These are phyloP conservation scores for Hypoxylon lienhwacheense DNA, from an alignment of 495 filamentous ascomycete genomes.

Conservation along the genomic window DNA sequence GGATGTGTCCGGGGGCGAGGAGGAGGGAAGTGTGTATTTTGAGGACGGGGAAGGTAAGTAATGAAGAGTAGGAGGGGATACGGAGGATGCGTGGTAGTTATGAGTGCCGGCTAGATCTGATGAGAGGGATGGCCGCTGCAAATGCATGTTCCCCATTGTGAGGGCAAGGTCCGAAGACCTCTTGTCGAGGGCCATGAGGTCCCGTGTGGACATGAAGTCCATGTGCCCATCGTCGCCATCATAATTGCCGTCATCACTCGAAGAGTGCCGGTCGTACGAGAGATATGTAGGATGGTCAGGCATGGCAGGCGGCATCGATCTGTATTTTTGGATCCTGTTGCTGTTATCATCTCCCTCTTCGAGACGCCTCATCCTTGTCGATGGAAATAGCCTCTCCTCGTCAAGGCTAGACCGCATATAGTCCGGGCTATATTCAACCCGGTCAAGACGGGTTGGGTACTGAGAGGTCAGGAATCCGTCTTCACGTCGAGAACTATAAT, in stretches of 20 bases:
- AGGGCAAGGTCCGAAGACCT: constrained; percentile 35
- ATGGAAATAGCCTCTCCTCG: constrained; percentile 47
- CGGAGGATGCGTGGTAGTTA: constrained; percentile 31
- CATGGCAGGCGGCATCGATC: constrained; percentile 20
- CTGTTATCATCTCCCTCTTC: constrained; percentile 33
- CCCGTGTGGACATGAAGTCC: constrained; percentile 50
- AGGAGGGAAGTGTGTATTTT: constrained; percentile 27
- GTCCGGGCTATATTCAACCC: constrained; percentile 28
- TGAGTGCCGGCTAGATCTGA: constrained; percentile 20
- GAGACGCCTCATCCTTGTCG: constrained; percentile 42
- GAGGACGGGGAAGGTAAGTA: constrained; percentile 37
- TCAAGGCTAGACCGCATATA: constrained; percentile 37
- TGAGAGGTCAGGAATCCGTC: constrained; percentile 19
- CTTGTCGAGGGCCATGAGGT: constrained; percentile 48
- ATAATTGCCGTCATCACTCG: constrained; percentile 40
- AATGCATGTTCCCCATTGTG: constrained; percentile 38
- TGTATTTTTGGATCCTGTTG: constrained; percentile 5
- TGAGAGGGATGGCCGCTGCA: constrained; percentile 25
- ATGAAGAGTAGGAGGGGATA: constrained; percentile 4
- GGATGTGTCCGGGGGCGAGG: constrained; percentile 11
- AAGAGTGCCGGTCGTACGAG: constrained; percentile 42
- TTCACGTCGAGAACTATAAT: constrained; percentile 21
- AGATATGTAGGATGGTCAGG: constrained; percentile 30
- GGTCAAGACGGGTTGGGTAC: constrained; percentile 26
- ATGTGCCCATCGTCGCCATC: constrained; percentile 36